These are phyloP conservation scores for Sequoiadendron giganteum DNA, from an alignment of 75 land plant species.

Conservation along the genomic window DNA sequence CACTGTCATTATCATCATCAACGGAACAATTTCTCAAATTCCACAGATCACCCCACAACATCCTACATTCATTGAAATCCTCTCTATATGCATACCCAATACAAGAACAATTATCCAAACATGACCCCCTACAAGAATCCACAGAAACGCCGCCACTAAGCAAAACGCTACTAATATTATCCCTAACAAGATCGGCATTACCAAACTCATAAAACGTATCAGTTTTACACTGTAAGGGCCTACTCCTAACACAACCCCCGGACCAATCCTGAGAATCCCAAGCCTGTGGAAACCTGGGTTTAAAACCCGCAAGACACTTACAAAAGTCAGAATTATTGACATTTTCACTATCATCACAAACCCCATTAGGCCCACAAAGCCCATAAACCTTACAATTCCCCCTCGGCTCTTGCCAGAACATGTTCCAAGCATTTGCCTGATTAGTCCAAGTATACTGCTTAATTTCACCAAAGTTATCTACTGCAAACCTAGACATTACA, in stretches of 20 bases:
- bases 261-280: constrained; percentile 22
- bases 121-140: background rate
- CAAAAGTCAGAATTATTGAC: constrained; percentile 10
- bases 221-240: constrained; percentile 13
- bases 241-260: constrained; percentile 22
- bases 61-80: constrained; percentile 5
- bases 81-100: constrained; percentile 23
- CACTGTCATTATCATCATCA: constrained; percentile 8
- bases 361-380: constrained; percentile 52
- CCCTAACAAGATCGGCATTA: background rate
- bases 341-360: constrained; percentile 25
- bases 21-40: constrained; percentile 7
- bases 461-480: constrained; percentile 35
- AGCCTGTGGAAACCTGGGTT: background rate
- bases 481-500: constrained; percentile 34
- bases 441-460: constrained; percentile 54
- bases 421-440: constrained; percentile 29
- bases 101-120: constrained; percentile 47
- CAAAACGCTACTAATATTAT: background rate
- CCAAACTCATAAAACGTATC: constrained; percentile 3
- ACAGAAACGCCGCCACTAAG: background rate
- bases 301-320: constrained; percentile 27
- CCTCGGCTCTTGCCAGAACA: constrained; percentile 15
- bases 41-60: constrained; percentile 13
- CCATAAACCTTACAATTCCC: constrained; percentile 44